Base-by-base conservation (phyloP, 345 rosid species). In the Salix dunnii region DNA sequence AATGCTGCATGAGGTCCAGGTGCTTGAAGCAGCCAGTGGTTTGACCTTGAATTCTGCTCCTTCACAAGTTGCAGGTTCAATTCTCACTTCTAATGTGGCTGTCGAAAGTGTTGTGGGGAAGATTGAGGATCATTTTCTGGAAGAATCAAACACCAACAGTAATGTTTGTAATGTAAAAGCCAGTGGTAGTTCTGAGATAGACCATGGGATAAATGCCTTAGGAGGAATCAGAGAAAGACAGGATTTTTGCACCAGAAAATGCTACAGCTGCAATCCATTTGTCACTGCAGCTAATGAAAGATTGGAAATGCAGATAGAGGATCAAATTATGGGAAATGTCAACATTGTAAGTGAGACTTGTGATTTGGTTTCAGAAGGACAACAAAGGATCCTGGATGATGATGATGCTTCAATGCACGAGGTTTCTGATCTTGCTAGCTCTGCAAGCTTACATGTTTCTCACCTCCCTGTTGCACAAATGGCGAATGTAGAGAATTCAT, bases 1-100 rank as follows among this genome's bases (percentile, higher is more conserved):
- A 68, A 58, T 69, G 68, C 79, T 77, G 73, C 79, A 81, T 74
- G 89, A 85, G 25, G 78, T 84, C 55, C 79, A 62, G 62, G 75
- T 82, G 38, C 63, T 82, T 75, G 87, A 85, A 78, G 85, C 80
- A 68, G 69, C 75, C 17, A 67, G 80, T 6, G 67, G 76, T 58
- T 38, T 66, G 74, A 68, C 75, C 43, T 79, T 81, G 67, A 76
- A 70, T 68, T 80, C 81, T 73, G 69, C 72, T 51, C 83, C 82
- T 67, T 86, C 74, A 60, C 66, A 72, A 74, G 80, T 67, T 63
- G 78, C 76, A 70, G 35, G 67, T 68, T 77, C 80, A 27, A 77
- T 74, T 67, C 81, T 77, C 1, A 33, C 78, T 70, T 77, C 87
- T 4, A 48, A 78, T 76, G 31, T 67, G 31, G 67, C 68, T 21